Evolutionary conservation across 495 filamentous ascomycete species (phyloP), one percentile per base, ranked within the genome.

Genomic region (Penicillium chermesinum): DNA sequence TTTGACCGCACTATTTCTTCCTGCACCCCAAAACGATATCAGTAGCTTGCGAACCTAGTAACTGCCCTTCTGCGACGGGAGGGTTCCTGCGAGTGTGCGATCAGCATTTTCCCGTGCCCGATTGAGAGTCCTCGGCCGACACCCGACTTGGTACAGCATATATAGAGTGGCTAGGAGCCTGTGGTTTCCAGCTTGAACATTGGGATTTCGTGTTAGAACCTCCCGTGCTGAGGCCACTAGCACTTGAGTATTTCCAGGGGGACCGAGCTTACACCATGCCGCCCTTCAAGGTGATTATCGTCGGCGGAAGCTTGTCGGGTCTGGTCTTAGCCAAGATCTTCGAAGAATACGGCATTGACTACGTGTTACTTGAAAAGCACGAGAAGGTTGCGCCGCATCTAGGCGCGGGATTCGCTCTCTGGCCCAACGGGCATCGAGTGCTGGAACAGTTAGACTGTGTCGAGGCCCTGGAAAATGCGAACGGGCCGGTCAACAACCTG

Each of bases 401-500:
- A 0, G 76, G 75, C 3, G 60, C 69, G 3, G 57, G 61, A 12
- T 52, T 71, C 13, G 69, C 49, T 8, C 57, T 68, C 10, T 55
- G 45, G 15, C 62, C 54, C 7, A 36, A 73, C 19, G 68, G 61
- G 25, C 57, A 61, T 0, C 63, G 70, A 15, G 58, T 76, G 22
- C 49, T 77, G 6, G 70, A 75, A 47, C 78, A 81, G 49, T 48
- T 80, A 0, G 75, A 62, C 0, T 42, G 74, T 0, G 64, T 65
- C 6, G 63, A 53, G 7, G 20, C 33, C 14, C 21, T 48, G 1
- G 34, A n/a, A 17, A 36, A 43, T 3, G 17, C 3, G 2, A 44
- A 47, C 30, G 39, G 32, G 17, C 44, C 50, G 3, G 44, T 44
- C 33, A 39, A 48, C 38, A 27, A n/a, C 13, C n/a, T 53, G 2